A percentile compares a stretch with the other conserved stretches of the same genome.
phyloP scores from a whole-genome alignment of 1,284 basidiomycete genomes.

The Rhodotorula sp. region DNA sequence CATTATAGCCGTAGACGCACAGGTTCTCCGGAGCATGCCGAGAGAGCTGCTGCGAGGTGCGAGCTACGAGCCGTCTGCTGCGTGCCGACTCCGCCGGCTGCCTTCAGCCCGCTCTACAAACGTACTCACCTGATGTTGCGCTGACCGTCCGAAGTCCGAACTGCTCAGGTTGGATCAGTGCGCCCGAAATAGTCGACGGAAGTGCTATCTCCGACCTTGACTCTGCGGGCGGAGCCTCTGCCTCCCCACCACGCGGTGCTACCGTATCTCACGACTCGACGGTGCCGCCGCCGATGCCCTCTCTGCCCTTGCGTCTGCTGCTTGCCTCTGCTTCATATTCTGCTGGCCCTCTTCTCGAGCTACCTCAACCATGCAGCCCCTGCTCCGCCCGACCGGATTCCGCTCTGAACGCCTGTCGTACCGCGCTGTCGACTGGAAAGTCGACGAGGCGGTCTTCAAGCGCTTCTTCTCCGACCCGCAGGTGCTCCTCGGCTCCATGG shows the following conservation, averaged over 20 bases:
- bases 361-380: neutral
- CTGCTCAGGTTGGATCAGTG: neutral
- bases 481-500: slow-evolving; percentile 1
- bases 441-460: slow-evolving; percentile 5
- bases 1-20: neutral
- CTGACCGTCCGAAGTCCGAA: neutral
- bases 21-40: neutral
- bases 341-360: too few relatives aligned
- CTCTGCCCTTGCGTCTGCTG: neutral
- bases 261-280: neutral
- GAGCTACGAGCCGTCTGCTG: neutral
- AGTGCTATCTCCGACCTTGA: neutral
- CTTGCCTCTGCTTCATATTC: neutral
- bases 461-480: neutral
- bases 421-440: neutral
- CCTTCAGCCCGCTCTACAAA: neutral
- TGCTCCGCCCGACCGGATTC: slow-evolving; percentile 13
- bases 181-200: neutral
- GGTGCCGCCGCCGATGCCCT: neutral
- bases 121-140: neutral
- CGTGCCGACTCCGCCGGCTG: neutral
- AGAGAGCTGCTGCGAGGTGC: neutral
- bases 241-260: too few relatives aligned
- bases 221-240: too few relatives aligned
- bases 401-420: slow-evolving; percentile 14